Percentiles rank a stretch among this genome's conserved stretches.
phyloP scores from a whole-genome alignment of 345 rosid species.

The Gossypium turneri region DNA sequence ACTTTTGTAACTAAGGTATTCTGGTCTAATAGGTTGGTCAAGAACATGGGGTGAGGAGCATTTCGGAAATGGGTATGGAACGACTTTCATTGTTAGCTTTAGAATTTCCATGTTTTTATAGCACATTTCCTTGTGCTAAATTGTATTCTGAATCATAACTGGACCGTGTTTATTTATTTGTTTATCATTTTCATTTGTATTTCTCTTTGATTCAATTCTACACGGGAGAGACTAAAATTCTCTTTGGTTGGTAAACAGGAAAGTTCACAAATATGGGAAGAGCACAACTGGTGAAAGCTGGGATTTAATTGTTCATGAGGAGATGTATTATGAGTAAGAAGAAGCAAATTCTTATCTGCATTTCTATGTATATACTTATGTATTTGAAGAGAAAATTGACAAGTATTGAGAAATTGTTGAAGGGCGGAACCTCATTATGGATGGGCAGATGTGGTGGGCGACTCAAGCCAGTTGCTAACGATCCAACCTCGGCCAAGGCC shows the following conservation, averaged over 20 bases:
- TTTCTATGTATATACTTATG: background rate
- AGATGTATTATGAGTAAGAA: constrained; percentile 86
- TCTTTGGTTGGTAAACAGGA: constrained; percentile 39
- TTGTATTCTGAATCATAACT: background rate
- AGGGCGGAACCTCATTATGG: constrained; percentile 99
- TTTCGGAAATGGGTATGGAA: constrained; percentile 85
- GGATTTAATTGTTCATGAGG: constrained; percentile 95
- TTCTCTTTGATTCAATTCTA: background rate
- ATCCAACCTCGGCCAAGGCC: constrained; percentile 81
- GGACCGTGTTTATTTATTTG: background rate
- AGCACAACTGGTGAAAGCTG: constrained; percentile 97
- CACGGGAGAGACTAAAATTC: constrained; percentile 11
- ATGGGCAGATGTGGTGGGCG: constrained; percentile 97
- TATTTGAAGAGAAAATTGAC: background rate
- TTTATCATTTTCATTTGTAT: background rate
- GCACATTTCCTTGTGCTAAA: background rate
- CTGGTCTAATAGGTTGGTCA: constrained; percentile 69
- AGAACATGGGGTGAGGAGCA: constrained; percentile 99
- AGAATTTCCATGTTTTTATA: background rate
- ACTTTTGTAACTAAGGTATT: background rate
- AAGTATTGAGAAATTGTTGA: constrained; percentile 10
- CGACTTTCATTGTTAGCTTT: background rate
- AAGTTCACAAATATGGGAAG: constrained; percentile 96
- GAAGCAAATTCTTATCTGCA: too few species aligned
- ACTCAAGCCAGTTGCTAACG: constrained; percentile 79